Base-by-base conservation (phyloP, 2,329 filamentous ascomycete genomes). In the Pezicula carpinea region DNA sequence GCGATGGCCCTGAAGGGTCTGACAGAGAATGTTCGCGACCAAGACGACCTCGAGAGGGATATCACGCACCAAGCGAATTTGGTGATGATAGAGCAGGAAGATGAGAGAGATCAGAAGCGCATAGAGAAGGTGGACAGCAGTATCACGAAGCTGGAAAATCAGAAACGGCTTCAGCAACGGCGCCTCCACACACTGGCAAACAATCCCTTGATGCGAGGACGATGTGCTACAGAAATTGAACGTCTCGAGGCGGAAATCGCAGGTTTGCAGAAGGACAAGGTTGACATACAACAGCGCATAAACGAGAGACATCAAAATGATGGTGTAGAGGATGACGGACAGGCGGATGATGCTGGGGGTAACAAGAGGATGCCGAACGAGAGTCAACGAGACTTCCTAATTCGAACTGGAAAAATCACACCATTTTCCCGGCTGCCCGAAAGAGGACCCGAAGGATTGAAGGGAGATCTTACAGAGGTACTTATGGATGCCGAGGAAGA, bases 391-490 rank as follows among this genome's bases (percentile, higher is more conserved):
- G 91, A 96, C 39, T 99, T 87, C 63, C 77, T 99, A 39, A 93
- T 99, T 41, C 83, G 93, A 22, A 99, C 92, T 0, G 93, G 93
- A 51, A 97, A 97, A 69, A 97, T 99, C 56, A 99, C 93, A 0
- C 93, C 93, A 0, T 99, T 99, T 61, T 87, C 90, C 6, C 52
- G 48, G 35, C 79, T 95, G 57, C 82, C 82, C 21, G 76, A 80
- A 13, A 70, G 82, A 2, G 74, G 60, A 19, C 61, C 74, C 3
- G 72, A 79, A 22, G 80, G 77, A 3, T 74, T 82, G 3, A 75
- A 83, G 38, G 85, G 85, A 2, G 84, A 83, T 50, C 72, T 96
- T 14, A 85, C 86, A 10, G 83, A 91, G 59, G 85, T 84, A 2
- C 77, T 96, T 49, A 71, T 91, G 13, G 88, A 95, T 62, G 89